Evolutionary conservation across 140 eudicot species (phyloP), one percentile per base, ranked within the genome.

Genomic region (Flaveria floridana): DNA sequence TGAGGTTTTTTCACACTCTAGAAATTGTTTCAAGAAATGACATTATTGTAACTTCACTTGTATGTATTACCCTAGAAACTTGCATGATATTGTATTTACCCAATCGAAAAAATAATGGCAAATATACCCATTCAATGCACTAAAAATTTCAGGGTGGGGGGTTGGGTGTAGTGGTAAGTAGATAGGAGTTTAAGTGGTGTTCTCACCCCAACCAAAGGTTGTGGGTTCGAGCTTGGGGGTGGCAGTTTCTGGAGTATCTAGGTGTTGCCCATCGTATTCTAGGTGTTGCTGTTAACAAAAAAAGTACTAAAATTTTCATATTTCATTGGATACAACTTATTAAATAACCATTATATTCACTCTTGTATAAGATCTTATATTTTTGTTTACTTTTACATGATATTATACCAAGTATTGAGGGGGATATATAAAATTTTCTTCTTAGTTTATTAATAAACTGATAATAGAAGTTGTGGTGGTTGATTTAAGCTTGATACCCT

Each of bases 1-100:
- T 59, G 97, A 94, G 99, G 99, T 93, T 59, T 77, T 65, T 28
- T 14, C 61, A 34, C 69, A 18, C 76, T 76, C 21, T 75, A 42
- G 13, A 21, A 19, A 3, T 42, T 64, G 25, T 78, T 53, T 69
- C 41, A 48, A 26, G 42, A 65, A 15, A 23, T 28, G 6, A 56
- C 4, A 16, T 13, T 8, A 20, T 69, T 3, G 30, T 63, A 4
- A 51, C 8, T 47, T 21, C 11, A 28, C 9, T 19, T 16, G 21
- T 2, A 62, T 34, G 41, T 21, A n/a, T 37, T 26, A 64, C 50
- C 25, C 23, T 55, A 3, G 70, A 64, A 64, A 64, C 70, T 64
- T 37, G 50, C 26, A 34, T 64, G 18, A 52, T 13, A 63, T 63
- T 20, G 15, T 30, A 63, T 5, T 26, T 59, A 59, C 42, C 5